phyloP scores from a whole-genome alignment of 2,329 filamentous ascomycete genomes.

The Eutypa lata region DNA sequence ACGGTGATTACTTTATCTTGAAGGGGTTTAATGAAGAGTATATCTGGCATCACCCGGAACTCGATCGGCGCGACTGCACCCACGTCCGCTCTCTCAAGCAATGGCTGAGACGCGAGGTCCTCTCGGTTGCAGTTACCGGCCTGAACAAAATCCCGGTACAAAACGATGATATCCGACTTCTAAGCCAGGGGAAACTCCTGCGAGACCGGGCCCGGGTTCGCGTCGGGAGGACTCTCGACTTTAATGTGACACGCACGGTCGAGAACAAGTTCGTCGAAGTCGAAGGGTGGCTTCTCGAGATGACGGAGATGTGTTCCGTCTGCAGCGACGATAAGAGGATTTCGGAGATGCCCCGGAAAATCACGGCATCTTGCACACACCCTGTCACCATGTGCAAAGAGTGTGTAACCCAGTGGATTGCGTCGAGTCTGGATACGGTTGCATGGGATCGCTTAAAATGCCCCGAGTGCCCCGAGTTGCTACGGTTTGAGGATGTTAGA shows the following conservation, averaged over 20 bases:
- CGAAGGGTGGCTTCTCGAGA: slow-evolving; percentile 32
- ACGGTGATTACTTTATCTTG: slow-evolving; percentile 23
- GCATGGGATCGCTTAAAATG: slow-evolving; percentile 33
- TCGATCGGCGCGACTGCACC: slow-evolving; percentile 8
- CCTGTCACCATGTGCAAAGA: slow-evolving; percentile 26
- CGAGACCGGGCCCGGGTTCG: slow-evolving; percentile 11
- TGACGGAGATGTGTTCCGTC: slow-evolving; percentile 27
- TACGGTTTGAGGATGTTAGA: slow-evolving; percentile 28
- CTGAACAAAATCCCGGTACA: slow-evolving; percentile 8
- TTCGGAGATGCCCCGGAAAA: slow-evolving; percentile 29
- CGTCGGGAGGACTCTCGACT: slow-evolving; percentile 26
- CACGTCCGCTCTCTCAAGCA: slow-evolving; percentile 12
- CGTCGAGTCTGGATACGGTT: slow-evolving; percentile 24
- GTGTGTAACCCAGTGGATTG: slow-evolving; percentile 33
- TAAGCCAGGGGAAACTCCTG: slow-evolving; percentile 8
- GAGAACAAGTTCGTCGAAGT: slow-evolving; percentile 25
- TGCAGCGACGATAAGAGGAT: slow-evolving; percentile 33
- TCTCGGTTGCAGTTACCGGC: slow-evolving; percentile 11
- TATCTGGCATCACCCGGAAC: slow-evolving; percentile 23
- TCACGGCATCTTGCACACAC: slow-evolving; percentile 28
- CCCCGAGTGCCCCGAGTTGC: slow-evolving; percentile 30
- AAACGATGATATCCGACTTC: slow-evolving; percentile 16
- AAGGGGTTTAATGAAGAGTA: slow-evolving; percentile 30
- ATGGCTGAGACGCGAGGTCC: slow-evolving; percentile 13
- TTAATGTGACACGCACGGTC: slow-evolving; percentile 24